Percentiles rank a stretch among this genome's conserved stretches.
phyloP scores from a whole-genome alignment of 345 rosid genomes.

The Citrus maxima region DNA sequence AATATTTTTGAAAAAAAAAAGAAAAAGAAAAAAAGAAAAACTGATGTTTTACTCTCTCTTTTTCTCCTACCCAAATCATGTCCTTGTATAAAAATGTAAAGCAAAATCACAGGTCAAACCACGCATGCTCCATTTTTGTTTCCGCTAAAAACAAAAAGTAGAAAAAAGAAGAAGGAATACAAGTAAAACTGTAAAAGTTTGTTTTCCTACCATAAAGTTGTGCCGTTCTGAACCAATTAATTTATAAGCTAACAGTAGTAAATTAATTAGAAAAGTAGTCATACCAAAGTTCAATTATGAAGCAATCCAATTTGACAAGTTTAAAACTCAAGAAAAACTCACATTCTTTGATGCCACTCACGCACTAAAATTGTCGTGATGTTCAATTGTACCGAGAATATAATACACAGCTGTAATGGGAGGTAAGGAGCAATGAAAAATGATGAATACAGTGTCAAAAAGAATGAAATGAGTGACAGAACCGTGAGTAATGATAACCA shows the following conservation, averaged over 20 bases:
- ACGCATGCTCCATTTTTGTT: background rate
- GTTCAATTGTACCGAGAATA: background rate
- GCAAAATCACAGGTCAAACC: background rate
- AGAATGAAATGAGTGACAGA: constrained; percentile 4
- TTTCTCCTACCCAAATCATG: no score
- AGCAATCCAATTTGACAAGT: constrained; percentile 21
- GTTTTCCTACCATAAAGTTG: background rate
- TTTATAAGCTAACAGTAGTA: background rate
- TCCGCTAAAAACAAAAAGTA: background rate
- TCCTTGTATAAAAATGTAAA: background rate
- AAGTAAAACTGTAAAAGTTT: no score
- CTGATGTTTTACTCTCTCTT: background rate
- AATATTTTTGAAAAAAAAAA: no score
- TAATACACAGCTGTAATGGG: constrained; percentile 9
- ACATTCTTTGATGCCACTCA: background rate
- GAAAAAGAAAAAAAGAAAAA: no score
- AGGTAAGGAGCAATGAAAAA: background rate
- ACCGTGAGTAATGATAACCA: constrained; percentile 25
- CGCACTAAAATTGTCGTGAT: background rate
- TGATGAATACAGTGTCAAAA: constrained; percentile 8
- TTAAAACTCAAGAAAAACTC: background rate
- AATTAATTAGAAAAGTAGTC: background rate
- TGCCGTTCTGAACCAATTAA: background rate
- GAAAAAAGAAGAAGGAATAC: background rate
- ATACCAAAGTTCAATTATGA: constrained; percentile 1